Percentiles rank a stretch among this genome's conserved stretches.
Evolutionary conservation across 2,329 filamentous ascomycete genomes (phyloP).

Genomic region (Sporothrix pallida): DNA sequence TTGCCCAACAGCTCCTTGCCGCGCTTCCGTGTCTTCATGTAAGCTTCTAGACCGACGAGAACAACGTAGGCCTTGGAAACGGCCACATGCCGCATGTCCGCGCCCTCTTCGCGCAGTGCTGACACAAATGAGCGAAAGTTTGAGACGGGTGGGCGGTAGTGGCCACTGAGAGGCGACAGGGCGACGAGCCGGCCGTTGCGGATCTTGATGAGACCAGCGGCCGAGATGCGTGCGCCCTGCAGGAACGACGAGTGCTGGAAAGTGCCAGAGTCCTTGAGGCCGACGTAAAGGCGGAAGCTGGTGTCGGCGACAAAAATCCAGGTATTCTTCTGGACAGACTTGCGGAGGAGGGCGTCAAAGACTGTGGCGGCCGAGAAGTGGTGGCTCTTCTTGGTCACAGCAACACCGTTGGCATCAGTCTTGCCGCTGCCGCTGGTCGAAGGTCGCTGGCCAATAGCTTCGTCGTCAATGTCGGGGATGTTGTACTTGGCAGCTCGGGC

Average conservation of each 20-base stretch:
- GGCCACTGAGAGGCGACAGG: constrained; percentile 74
- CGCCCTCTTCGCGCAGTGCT: constrained; percentile 72
- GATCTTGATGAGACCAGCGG: constrained; percentile 84
- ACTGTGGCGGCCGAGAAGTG: constrained; percentile 72
- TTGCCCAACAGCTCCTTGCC: constrained; percentile 59
- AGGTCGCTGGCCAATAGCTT: not conserved
- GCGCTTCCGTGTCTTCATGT: constrained; percentile 70
- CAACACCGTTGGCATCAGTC: not conserved
- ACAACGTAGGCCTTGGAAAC: constrained; percentile 84
- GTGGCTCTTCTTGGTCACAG: constrained; percentile 58
- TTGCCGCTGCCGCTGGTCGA: not conserved
- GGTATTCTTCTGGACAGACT: constrained; percentile 81
- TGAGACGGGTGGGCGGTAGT: constrained; percentile 81
- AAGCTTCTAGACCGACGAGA: constrained; percentile 80
- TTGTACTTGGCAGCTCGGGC: constrained; percentile 69
- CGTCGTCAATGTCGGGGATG: constrained; percentile 50
- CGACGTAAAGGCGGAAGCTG: constrained; percentile 82
- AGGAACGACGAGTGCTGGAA: constrained; percentile 94
- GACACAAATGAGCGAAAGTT: constrained; percentile 85
- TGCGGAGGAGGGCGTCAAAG: constrained; percentile 77
- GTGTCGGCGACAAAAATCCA: constrained; percentile 96
- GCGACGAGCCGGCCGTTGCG: constrained; percentile 78
- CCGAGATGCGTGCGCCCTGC: constrained; percentile 78
- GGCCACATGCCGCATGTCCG: constrained; percentile 78
- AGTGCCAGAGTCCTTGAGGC: constrained; percentile 84